Base-by-base conservation (phyloP, 768 basidiomycete species). In the Bullera alba region DNA sequence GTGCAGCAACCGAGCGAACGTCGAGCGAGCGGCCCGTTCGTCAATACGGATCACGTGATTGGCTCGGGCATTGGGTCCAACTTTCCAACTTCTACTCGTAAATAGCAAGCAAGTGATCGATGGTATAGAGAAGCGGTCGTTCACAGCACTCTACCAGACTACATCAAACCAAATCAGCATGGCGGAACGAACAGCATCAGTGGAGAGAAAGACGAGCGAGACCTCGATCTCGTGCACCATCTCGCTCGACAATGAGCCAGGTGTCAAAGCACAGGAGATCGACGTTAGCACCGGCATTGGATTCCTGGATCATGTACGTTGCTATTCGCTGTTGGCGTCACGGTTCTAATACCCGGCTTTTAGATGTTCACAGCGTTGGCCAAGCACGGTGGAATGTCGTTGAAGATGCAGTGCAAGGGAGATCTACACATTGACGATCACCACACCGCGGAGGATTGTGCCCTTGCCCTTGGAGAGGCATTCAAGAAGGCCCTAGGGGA, bases 381-480 rank as follows among this genome's bases (percentile, higher is more conserved):
- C 29, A 97, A 97, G 72, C 95, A 99, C 75, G 81, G 88, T 17
- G 90, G 90, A 51, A 86, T 95, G 82, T 91, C 89, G 0, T 76
- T 99, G 55, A 81, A 79, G 17, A 79, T 99, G 76, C 84, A 85
- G 61, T 96, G 91, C 74, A 83, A 86, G 67, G 95, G 95, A 34
- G 95, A 99, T 72, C 78, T 97, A 6, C 87, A 85, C 81, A 95
- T 97, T 53, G 95, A 99, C 74, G 95, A 99, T 75, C 95, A 97
- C 65, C 95, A 99, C 75, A 89, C 92, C 41, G 89, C 93, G 80
- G 95, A 99, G 86, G 81, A 83, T 84, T 83, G 67, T 36, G 71
- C 74, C 14, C 54, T 75, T 28, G 75, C 75, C 8, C 53, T 77
- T 3, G 76, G 76, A 2, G 76, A 73, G 3, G 92, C 89, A 17